A percentile compares a stretch with the other conserved stretches of the same genome.
phyloP scores from a whole-genome alignment of 2,329 filamentous ascomycete genomes.

The Fusarium sp. region DNA sequence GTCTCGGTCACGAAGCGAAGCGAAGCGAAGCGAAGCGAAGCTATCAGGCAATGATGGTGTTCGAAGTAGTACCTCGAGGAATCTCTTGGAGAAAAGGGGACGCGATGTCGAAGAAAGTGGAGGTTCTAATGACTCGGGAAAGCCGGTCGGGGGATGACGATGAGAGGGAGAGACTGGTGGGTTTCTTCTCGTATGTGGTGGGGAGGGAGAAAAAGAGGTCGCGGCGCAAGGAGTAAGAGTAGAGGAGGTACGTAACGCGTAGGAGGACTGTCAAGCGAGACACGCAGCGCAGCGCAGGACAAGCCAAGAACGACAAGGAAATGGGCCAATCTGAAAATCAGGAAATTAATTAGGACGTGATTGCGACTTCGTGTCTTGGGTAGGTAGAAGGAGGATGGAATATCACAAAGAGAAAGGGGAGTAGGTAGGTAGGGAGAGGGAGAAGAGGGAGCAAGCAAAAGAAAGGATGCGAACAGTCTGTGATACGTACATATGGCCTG shows the following conservation, averaged over 20 bases:
- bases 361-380: background rate
- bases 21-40: background rate
- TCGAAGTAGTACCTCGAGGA: background rate
- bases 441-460: background rate
- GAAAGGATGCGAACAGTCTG: background rate
- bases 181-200: background rate
- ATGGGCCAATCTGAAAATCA: constrained; percentile 5
- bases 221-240: constrained; percentile 4
- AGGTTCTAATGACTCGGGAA: background rate
- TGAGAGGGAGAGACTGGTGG: background rate
- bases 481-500: background rate
- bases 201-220: constrained; percentile 10
- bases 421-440: background rate
- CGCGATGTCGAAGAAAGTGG: background rate
- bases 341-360: constrained; percentile 2
- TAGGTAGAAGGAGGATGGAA: background rate
- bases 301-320: background rate
- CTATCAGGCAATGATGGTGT: background rate
- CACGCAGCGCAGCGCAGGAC: background rate
- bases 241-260: constrained; percentile 2
- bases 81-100: background rate
- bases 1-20: background rate
- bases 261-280: background rate
- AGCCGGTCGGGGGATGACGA: background rate
- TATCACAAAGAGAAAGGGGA: background rate